Evolutionary conservation across 202 grass and related monocot species (phyloP).

Genomic region (Setaria italica): DNA sequence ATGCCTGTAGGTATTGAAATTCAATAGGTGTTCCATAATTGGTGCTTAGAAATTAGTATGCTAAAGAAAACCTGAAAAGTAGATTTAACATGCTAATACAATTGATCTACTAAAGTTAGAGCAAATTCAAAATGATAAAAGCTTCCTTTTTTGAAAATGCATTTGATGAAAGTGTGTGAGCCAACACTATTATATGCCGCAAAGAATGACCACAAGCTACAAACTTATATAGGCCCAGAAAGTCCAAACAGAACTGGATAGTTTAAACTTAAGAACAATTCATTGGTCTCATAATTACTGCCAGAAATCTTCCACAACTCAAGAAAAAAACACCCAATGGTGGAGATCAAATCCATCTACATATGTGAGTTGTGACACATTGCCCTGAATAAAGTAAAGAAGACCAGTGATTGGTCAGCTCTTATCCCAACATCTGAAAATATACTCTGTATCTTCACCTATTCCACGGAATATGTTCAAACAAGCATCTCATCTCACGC

Average conservation of each 20-base stretch:
- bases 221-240: background rate
- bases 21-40: background rate
- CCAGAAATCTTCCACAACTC: background rate
- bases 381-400: background rate
- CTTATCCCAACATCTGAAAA: conserved; percentile 32
- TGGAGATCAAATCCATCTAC: background rate
- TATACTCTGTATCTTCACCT: background rate
- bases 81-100: background rate
- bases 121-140: background rate
- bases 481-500: background rate
- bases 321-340: background rate
- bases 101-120: background rate
- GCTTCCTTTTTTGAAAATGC: background rate
- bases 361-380: background rate
- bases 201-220: no score
- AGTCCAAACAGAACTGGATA: background rate
- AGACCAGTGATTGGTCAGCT: background rate
- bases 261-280: background rate
- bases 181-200: background rate
- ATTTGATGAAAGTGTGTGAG: background rate
- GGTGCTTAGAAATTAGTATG: conserved; percentile 1
- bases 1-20: background rate
- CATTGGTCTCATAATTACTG: background rate
- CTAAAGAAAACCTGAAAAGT: background rate
- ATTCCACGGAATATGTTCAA: conserved; percentile 8